phyloP scores from a whole-genome alignment of 2,329 filamentous ascomycete genomes.

The Aspergillus hortae region DNA sequence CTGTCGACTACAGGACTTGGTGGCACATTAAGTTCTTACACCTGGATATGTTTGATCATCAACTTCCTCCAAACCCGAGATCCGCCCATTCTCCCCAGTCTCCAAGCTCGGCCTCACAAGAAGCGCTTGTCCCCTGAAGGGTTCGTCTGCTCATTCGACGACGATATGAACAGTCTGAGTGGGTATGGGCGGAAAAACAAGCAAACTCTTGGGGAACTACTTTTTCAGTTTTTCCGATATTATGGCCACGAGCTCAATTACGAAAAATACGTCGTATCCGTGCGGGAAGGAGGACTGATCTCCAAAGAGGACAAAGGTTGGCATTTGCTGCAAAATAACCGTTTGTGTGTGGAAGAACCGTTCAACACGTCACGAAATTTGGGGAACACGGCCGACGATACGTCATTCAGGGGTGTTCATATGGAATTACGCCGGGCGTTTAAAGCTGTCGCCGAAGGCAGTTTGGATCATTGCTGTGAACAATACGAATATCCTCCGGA shows the following conservation, averaged over 20 bases:
- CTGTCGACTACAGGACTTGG: conserved; percentile 64
- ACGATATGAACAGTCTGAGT: conserved; percentile 71
- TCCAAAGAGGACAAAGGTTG: conserved; percentile 85
- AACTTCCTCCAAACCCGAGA: conserved; percentile 88
- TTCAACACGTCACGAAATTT: conserved; percentile 89
- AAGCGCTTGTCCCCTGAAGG: conserved; percentile 62
- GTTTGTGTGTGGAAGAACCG: conserved; percentile 91
- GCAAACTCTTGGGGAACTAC: conserved; percentile 75
- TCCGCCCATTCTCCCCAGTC: conserved; percentile 76
- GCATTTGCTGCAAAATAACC: conserved; percentile 75
- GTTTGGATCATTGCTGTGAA: conserved; percentile 80
- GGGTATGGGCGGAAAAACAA: conserved; percentile 77
- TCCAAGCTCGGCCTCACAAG: conserved; percentile 70
- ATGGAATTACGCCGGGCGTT: conserved; percentile 86
- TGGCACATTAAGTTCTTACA: conserved; percentile 94
- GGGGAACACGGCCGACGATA: conserved; percentile 94
- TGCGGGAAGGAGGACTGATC: conserved; percentile 74
- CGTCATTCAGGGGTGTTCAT: conserved; percentile 87
- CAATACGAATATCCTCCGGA: conserved; percentile 85
- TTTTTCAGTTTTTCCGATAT: conserved; percentile 93
- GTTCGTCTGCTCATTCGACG: conserved; percentile 73
- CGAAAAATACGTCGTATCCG: conserved; percentile 76
- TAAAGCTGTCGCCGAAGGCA: conserved; percentile 71
- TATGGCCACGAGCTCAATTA: conserved; percentile 94
- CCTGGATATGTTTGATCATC: conserved; percentile 98